phyloP scores from a whole-genome alignment of 805 yeast species.

The Phaffomyces opuntiae region DNA sequence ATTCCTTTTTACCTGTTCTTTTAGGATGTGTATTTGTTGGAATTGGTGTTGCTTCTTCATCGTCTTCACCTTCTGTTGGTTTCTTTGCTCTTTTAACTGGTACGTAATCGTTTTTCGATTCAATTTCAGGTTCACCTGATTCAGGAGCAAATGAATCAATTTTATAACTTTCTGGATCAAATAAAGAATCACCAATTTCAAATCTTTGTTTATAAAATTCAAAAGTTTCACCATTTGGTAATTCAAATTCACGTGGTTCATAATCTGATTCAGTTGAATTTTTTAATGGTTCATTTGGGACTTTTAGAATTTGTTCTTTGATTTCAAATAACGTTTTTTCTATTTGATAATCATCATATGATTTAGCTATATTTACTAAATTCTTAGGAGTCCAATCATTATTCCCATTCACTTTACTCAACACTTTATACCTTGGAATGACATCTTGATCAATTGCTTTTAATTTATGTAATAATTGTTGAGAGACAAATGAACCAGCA shows the following conservation, averaged over 20 bases:
- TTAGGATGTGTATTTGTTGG: slow-evolving; percentile 10
- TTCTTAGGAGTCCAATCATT: slow-evolving; percentile 25
- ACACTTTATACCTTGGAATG: slow-evolving; percentile 42
- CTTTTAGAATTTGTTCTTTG: slow-evolving; percentile 63
- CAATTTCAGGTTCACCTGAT: slow-evolving; percentile 45
- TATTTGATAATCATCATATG: slow-evolving; percentile 51
- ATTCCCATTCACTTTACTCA: slow-evolving; percentile 25
- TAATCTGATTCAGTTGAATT: slow-evolving; percentile 18
- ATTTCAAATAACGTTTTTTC: slow-evolving; percentile 58
- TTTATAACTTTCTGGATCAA: slow-evolving; percentile 48
- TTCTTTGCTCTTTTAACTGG: slow-evolving; percentile 56
- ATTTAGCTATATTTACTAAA: slow-evolving; percentile 21
- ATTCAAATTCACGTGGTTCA: slow-evolving; percentile 48
- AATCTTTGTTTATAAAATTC: slow-evolving; percentile 56
- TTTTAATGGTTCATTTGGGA: slow-evolving; percentile 33
- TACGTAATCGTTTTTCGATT: slow-evolving; percentile 54
- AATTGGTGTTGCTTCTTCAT: slow-evolving; percentile 23
- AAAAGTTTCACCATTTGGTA: slow-evolving; percentile 68
- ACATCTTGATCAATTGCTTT: slow-evolving; percentile 27
- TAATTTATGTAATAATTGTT: slow-evolving; percentile 41
- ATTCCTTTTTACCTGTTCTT: slow-evolving; percentile 23
- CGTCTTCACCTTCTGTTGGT: slow-evolving; percentile 25
- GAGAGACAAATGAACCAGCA: slow-evolving; percentile 63
- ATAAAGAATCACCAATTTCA: slow-evolving; percentile 64
- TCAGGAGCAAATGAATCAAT: slow-evolving; percentile 31